Conservation (phyloP, 805 yeast genomes). For the Komagataella kurtzmanii region DNA sequence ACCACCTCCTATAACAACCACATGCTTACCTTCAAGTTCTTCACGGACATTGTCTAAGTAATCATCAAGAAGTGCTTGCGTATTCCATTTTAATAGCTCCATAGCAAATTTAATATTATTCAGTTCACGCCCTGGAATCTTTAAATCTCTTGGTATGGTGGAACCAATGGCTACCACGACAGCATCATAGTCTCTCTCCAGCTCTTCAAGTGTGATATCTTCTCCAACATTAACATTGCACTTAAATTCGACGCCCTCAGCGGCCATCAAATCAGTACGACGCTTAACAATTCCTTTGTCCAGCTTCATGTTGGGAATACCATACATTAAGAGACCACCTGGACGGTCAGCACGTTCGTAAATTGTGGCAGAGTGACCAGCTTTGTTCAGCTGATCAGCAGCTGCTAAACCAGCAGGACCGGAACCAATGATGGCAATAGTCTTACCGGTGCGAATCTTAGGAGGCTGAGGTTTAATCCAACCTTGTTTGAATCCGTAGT, state of each 20-base stretch:
- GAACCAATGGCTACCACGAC: conserved; percentile 90
- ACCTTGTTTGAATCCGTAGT: conserved; percentile 90
- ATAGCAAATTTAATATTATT: conserved; percentile 89
- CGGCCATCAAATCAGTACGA: conserved; percentile 80
- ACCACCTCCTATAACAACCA: conserved; percentile 98
- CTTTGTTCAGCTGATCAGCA: conserved; percentile 94
- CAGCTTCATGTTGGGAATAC: conserved; percentile 97
- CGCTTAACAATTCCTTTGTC: conserved; percentile 89
- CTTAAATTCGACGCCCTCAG: conserved; percentile 77
- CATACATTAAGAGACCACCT: conserved; percentile 97
- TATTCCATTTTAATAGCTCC: conserved; percentile 80
- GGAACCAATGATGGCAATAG: conserved; percentile 82
- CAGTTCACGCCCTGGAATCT: conserved; percentile 86
- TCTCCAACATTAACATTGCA: conserved; percentile 76
- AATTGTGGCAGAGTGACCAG: conserved; percentile 87
- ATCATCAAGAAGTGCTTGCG: conserved; percentile 76
- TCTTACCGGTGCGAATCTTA: conserved; percentile 65
- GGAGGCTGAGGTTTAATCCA: conserved; percentile 90
- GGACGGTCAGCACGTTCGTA: conserved; percentile 91
- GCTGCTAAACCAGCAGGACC: conserved; percentile 97
- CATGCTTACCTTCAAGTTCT: conserved; percentile 72
- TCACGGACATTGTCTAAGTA: conserved; percentile 65
- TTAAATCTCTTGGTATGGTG: conserved; percentile 90
- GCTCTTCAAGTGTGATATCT: conserved; percentile 59
- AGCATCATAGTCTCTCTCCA: conserved; percentile 59